Conservation (phyloP, 2,329 filamentous ascomycete species). For the Xylaria sp. region DNA sequence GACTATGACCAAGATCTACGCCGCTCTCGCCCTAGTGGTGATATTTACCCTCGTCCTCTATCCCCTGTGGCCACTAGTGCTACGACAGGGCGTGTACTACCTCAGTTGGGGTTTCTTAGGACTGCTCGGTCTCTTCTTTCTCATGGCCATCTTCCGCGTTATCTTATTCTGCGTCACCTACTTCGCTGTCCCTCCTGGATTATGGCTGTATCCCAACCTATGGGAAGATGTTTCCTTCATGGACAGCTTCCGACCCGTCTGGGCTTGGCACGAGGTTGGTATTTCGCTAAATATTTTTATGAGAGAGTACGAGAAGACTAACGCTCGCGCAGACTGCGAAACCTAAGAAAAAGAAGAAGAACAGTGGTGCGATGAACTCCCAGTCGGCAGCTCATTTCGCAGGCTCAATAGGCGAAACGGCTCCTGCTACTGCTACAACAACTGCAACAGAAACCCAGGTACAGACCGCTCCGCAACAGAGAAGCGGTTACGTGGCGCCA, state of each 20-base stretch:
- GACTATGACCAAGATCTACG: constrained; percentile 93
- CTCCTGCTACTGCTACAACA: constrained; percentile 65
- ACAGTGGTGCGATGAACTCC: constrained; percentile 56
- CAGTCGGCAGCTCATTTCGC: constrained; percentile 58
- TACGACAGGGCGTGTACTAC: constrained; percentile 97
- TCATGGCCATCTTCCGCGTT: constrained; percentile 95
- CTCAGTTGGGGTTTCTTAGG: constrained; percentile 93
- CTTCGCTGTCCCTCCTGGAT: constrained; percentile 82
- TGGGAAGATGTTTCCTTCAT: constrained; percentile 99
- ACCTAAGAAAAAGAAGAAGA: constrained; percentile 69
- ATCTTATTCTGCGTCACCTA: constrained; percentile 95
- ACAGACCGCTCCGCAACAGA: constrained; percentile 55
- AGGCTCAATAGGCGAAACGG: constrained; percentile 63
- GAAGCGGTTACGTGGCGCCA: constrained; percentile 60
- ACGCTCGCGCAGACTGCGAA: constrained; percentile 47
- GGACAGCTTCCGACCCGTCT: constrained; percentile 94
- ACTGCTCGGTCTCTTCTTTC: constrained; percentile 91
- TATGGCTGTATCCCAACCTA: constrained; percentile 98
- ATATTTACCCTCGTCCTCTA: constrained; percentile 95
- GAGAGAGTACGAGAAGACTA: constrained; percentile 11
- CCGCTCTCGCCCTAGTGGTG: constrained; percentile 79
- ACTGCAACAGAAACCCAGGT: constrained; percentile 68
- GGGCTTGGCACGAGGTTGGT: constrained; percentile 97
- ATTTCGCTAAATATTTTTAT: not conserved
- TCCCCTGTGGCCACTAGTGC: constrained; percentile 91